Percentiles rank a stretch among this genome's conserved stretches.
These are phyloP conservation scores for Fagopyrum homotropicum DNA, from an alignment of 148 eudicot species.

Conservation along the genomic window DNA sequence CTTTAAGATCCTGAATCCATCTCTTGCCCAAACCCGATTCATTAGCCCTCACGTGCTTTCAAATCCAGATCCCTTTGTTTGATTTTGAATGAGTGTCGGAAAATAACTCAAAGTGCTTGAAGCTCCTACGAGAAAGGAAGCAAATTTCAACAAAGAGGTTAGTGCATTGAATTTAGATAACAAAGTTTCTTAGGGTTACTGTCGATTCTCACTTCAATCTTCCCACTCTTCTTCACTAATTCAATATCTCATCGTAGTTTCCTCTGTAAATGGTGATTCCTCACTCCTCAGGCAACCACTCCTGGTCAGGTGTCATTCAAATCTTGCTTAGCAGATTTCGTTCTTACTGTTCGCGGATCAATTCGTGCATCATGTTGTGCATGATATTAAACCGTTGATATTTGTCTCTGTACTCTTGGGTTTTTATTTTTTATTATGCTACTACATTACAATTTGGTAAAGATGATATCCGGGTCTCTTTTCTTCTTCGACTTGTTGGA, in stretches of 20 bases:
- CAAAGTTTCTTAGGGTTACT: not conserved
- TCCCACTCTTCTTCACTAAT: not conserved
- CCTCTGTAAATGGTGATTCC: not conserved
- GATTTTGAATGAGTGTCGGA: no score
- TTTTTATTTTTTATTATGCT: not conserved
- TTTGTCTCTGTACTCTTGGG: not conserved
- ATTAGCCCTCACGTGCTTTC: no score
- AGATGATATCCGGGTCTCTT: conserved; percentile 54
- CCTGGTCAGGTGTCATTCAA: conserved; percentile 6
- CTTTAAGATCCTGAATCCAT: no score
- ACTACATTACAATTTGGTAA: not conserved
- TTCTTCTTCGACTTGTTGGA: conserved; percentile 61
- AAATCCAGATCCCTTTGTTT: no score
- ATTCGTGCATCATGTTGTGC: not conserved
- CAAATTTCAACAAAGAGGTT: no score
- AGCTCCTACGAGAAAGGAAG: no score
- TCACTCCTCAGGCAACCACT: not conserved
- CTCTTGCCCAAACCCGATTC: no score
- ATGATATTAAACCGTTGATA: not conserved
- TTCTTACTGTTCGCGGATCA: conserved; percentile 1
- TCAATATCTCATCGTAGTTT: not conserved
- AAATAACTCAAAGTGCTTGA: no score
- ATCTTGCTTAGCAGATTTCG: not conserved
- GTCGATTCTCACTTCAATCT: not conserved
- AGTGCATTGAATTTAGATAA: no score